Evolutionary conservation across 495 filamentous ascomycete species (phyloP), one percentile per base, ranked within the genome.

Genomic region (Aspergillus ostianus): DNA sequence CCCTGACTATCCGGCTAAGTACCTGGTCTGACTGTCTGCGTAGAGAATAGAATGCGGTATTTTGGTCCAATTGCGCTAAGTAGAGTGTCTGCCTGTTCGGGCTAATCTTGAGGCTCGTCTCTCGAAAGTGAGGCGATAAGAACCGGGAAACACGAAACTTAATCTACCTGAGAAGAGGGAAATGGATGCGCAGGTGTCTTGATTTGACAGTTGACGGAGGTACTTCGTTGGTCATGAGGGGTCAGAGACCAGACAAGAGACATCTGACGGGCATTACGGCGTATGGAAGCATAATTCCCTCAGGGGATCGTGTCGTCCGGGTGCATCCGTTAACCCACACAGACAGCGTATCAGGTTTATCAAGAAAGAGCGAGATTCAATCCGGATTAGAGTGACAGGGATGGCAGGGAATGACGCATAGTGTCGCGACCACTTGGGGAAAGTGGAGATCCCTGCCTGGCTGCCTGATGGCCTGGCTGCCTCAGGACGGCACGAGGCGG

Each of bases 401-500:
- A 26, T 4, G 29, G 8, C 29, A 32, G 29, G 29, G 29, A 10
- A 32, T 27, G 10, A 19, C 30, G 30, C 30, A 53, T 12, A 26
- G 23, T 26, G 23, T 26, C 23, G 23, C 23, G 23, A 26, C 23
- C 23, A 2, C 30, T 12, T 32, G 30, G 7, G 30, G 30, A 32
- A 32, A 6, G 30, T 32, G 30, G 30, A 32, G 49, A 19, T 26
- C 13, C 27, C 23, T 49, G 55, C 55, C 55, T 49, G 55, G 46
- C 55, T 56, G 55, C 55, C 55, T 49, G 23, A 26, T 4, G 30
- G 55, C 55, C 55, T 49, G 55, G 27, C 46, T 56, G 55, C 55
- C 55, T 49, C 46, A 49, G 55, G 55, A 47, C 44, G 23, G 23
- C 23, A 26, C 23, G 4, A 26, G 23, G 23, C 23, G 4, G 23